Evolutionary conservation across 2,329 filamentous ascomycete species (phyloP).

Genomic region (Phaeomoniella chlamydospora): DNA sequence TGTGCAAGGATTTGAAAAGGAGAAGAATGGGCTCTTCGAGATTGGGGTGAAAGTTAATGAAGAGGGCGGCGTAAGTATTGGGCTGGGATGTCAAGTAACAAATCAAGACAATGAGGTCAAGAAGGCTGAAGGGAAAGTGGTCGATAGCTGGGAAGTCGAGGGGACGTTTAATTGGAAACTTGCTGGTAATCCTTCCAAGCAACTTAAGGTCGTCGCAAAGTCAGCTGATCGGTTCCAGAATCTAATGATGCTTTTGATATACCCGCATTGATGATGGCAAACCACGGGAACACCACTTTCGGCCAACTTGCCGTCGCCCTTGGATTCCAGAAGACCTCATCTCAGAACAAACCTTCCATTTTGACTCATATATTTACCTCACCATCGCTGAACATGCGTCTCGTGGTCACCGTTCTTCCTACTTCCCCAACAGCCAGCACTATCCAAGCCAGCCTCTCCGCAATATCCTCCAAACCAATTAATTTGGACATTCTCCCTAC

Average conservation of each 20-base stretch:
- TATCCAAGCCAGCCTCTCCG: not conserved
- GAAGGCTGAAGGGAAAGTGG: not conserved
- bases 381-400: not conserved
- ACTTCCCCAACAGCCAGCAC: not conserved
- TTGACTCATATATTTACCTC: not conserved
- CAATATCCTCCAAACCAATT: not conserved
- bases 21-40: conserved; percentile 38
- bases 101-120: not conserved
- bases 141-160: conserved; percentile 5
- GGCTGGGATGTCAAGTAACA: conserved; percentile 6
- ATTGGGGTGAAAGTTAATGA: conserved; percentile 8
- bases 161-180: conserved; percentile 12
- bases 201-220: not conserved
- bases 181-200: conserved; percentile 11
- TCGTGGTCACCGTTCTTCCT: not conserved
- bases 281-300: not conserved
- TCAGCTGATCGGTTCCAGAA: too few relatives aligned
- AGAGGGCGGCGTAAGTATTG: conserved; percentile 11
- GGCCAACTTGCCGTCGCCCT: not conserved
- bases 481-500: not conserved
- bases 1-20: conserved; percentile 40
- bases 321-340: not conserved
- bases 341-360: not conserved
- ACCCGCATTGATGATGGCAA: not conserved
- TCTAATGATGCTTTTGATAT: not conserved